Evolutionary conservation across 2,329 filamentous ascomycete species (phyloP), one percentile per base, ranked within the genome.

Genomic region (Incumbomyces lentus): DNA sequence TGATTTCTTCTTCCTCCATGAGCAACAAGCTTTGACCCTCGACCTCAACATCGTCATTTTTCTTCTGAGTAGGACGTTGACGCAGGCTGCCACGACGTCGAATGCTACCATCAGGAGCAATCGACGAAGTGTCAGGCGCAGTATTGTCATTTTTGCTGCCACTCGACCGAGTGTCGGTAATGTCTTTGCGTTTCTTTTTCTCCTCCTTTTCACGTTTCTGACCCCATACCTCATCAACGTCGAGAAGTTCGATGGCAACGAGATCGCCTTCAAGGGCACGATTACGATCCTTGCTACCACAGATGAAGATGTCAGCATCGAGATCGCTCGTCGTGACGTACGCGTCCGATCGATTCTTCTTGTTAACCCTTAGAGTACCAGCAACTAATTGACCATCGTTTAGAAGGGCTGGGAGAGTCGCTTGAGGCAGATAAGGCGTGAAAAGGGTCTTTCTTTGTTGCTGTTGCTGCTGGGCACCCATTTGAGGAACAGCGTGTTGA

Each of bases 181-280:
- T 94, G 61, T 98, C 92, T 74, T 98, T 98, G 65, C 92, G 86
- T 73, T 96, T 98, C 79, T 98, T 98, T 78, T 98, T 98, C 66
- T 98, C 92, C 69, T 98, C 92, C 66, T 98, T 98, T 67, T 98
- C 92, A 47, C 88, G 86, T 75, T 98, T 98, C 72, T 98, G 92
- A 18, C 84, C 80, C 92, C 92, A 98, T 2, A 98, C 92, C 62
- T 98, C 92, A 63, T 96, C 92, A 6, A 98, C 92, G 60, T 98
- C 90, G 43, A 98, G 80, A 39, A 98, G 81, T 68, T 98, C 92
- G 45, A 98, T 81, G 29, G 92, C 92, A 49, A 98, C 92, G 46
- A 95, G 76, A 64, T 98, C 92, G 49, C 92, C 92, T 65, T 98
- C 92, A 31, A 98, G 76, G 46, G 92, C 92, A 66, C 92, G 85